Conservation (phyloP, 1,284 basidiomycete species). For the Meripilus lineatus region DNA sequence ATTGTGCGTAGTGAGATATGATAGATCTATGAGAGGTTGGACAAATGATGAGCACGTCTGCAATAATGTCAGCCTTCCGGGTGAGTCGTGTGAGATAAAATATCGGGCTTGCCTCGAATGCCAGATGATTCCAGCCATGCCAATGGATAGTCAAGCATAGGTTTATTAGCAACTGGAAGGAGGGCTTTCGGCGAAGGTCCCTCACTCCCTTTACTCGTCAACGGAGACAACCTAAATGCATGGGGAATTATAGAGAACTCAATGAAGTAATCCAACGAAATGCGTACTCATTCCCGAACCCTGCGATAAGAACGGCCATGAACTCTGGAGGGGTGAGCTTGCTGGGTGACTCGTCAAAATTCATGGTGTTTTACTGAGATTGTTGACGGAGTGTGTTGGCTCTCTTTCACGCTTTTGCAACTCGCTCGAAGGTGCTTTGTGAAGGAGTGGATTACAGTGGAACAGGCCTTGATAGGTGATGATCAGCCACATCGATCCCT, state of each 20-base stretch:
- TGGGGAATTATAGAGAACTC: constrained; percentile 13
- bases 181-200: constrained; percentile 81
- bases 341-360: constrained; percentile 52
- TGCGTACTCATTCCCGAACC: constrained; percentile 81
- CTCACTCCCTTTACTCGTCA: constrained; percentile 70
- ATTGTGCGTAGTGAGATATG: constrained; percentile 79
- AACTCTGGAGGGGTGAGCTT: constrained; percentile 65
- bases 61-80: constrained; percentile 6
- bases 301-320: constrained; percentile 78
- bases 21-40: constrained; percentile 69
- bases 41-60: constrained; percentile 84
- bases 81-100: constrained; percentile 9
- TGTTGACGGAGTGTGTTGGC: no score
- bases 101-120: constrained; percentile 60
- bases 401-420: no score
- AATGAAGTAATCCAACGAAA: background rate
- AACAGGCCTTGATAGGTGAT: no score
- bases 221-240: constrained; percentile 55
- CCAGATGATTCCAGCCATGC: constrained; percentile 86
- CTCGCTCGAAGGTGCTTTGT: no score
- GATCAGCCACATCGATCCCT: no score
- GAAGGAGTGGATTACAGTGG: no score
- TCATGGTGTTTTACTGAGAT: constrained; percentile 52
- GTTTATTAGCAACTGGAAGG: constrained; percentile 82
- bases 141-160: constrained; percentile 82